Percentiles rank a stretch among this genome's conserved stretches.
Conservation (phyloP, 169 alveolate species). For the Plasmodium coatneyi region DNA sequence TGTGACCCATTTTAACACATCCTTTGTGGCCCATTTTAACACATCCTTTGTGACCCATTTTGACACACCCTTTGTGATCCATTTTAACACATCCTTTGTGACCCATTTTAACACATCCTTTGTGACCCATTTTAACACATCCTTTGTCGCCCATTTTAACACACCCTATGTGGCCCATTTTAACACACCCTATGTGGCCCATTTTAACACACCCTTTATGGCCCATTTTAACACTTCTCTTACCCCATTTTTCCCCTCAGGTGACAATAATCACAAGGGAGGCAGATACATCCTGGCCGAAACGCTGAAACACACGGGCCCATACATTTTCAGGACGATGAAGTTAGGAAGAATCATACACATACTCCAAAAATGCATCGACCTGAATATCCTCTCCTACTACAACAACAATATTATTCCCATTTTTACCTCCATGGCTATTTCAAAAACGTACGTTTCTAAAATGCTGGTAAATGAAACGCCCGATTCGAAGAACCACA, state of each 20-base stretch:
- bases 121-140: no score
- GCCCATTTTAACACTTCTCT: background rate
- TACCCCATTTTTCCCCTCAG: background rate
- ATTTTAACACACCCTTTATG: background rate
- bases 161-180: background rate
- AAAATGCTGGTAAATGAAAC: slow-evolving; percentile 58
- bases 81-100: background rate
- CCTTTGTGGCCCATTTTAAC: background rate
- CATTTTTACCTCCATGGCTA: slow-evolving; percentile 76
- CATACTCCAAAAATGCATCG: slow-evolving; percentile 80
- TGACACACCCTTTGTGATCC: no score
- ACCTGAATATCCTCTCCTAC: slow-evolving; percentile 77
- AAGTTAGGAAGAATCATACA: slow-evolving; percentile 79
- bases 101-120: background rate
- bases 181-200: no score
- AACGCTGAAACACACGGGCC: slow-evolving; percentile 78
- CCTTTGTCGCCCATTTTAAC: background rate
- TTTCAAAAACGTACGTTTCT: slow-evolving; percentile 54
- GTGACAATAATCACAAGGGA: slow-evolving; percentile 73
- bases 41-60: background rate
- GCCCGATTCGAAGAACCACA: slow-evolving; percentile 42
- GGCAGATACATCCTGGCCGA: slow-evolving; percentile 84
- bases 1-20: no score
- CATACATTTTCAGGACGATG: slow-evolving; percentile 77
- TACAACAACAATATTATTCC: slow-evolving; percentile 79